phyloP scores from a whole-genome alignment of 441 rosid genomes.

The Erodium moschatum region DNA sequence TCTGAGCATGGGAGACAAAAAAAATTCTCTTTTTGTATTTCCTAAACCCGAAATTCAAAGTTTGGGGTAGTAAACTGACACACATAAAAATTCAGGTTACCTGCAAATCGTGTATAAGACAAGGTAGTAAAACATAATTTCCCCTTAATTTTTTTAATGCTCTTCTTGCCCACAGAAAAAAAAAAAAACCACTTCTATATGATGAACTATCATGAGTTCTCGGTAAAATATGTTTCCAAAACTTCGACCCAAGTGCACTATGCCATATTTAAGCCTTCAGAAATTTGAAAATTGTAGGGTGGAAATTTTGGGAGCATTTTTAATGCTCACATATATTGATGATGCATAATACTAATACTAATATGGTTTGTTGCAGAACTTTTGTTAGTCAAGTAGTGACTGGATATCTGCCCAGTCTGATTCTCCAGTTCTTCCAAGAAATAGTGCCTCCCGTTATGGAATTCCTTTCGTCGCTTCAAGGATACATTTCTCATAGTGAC shows the following conservation, averaged over 20 bases:
- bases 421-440: slow-evolving; percentile 69
- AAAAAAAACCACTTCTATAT: too few relatives aligned
- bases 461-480: slow-evolving; percentile 87
- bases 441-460: slow-evolving; percentile 83
- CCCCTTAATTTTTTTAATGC: too few relatives aligned
- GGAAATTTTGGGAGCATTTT: not conserved
- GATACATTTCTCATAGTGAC: slow-evolving; percentile 72
- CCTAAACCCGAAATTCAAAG: too few relatives aligned
- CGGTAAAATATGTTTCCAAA: not conserved
- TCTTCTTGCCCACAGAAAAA: too few relatives aligned
- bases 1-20: too few relatives aligned
- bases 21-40: too few relatives aligned
- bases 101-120: too few relatives aligned
- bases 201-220: not conserved
- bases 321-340: slow-evolving; percentile 5
- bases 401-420: slow-evolving; percentile 91
- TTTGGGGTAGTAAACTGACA: too few relatives aligned
- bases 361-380: slow-evolving; percentile 49
- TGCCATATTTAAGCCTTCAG: not conserved
- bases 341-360: slow-evolving; percentile 19
- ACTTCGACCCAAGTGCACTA: not conserved
- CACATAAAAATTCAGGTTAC: too few relatives aligned
- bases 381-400: slow-evolving; percentile 62
- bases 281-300: too few relatives aligned
- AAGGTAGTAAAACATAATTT: too few relatives aligned